Evolutionary conservation across 257 asterid species (phyloP).

Genomic region (Solanum ahanhuiri): DNA sequence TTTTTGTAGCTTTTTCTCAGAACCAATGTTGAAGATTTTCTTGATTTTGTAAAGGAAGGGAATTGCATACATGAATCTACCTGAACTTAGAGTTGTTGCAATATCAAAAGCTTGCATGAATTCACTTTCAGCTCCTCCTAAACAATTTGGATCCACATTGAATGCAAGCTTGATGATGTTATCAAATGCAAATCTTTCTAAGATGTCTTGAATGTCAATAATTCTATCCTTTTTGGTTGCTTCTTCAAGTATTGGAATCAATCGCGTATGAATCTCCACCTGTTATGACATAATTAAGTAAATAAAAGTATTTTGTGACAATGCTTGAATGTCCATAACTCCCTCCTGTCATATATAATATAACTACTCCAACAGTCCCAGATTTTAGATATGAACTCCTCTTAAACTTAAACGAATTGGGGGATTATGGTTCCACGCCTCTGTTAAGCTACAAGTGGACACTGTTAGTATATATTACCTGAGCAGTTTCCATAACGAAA

Average conservation of each 20-base stretch:
- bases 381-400: too few species aligned
- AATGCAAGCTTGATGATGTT: slow-evolving; percentile 70
- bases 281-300: not conserved
- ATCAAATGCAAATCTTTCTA: slow-evolving; percentile 79
- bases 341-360: too few species aligned
- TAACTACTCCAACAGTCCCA: too few species aligned
- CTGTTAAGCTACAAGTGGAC: not conserved
- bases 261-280: slow-evolving; percentile 33
- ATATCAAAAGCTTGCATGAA: slow-evolving; percentile 82
- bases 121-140: slow-evolving; percentile 61
- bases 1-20: slow-evolving; percentile 40
- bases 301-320: not conserved
- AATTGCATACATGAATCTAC: slow-evolving; percentile 62
- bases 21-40: slow-evolving; percentile 45
- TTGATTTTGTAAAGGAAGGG: slow-evolving; percentile 30
- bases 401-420: too few species aligned
- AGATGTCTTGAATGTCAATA: slow-evolving; percentile 62
- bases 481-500: not conserved
- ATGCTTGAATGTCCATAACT: too few species aligned
- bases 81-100: slow-evolving; percentile 65
- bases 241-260: slow-evolving; percentile 40
- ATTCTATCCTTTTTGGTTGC: slow-evolving; percentile 14
- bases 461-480: not conserved
- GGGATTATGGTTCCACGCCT: not conserved
- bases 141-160: slow-evolving; percentile 64